phyloP scores from a whole-genome alignment of 75 land plant species.

The Cupressus sempervirens region DNA sequence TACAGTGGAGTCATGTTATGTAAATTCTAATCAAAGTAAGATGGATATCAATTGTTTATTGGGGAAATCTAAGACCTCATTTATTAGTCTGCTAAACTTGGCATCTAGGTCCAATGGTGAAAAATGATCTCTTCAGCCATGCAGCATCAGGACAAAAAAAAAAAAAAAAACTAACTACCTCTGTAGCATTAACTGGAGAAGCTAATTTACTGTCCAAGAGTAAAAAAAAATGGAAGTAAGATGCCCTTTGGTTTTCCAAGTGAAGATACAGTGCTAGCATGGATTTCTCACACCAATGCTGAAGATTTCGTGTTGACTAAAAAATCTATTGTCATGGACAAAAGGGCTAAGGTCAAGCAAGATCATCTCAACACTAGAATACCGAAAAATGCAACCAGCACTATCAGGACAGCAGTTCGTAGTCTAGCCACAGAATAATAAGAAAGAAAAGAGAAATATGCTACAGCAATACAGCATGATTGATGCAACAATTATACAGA shows the following conservation, averaged over 20 bases:
- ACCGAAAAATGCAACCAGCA: neutral
- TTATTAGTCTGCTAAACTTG: constrained; percentile 5
- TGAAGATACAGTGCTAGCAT: neutral
- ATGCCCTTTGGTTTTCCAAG: neutral
- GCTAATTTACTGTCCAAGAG: neutral
- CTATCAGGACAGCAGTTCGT: neutral
- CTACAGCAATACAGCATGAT: too few relatives aligned
- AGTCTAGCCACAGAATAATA: constrained; percentile 7
- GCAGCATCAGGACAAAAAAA: neutral
- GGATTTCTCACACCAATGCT: neutral
- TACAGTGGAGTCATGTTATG: neutral
- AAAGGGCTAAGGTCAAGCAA: neutral
- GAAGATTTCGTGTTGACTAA: neutral
- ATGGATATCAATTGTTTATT: constrained; percentile 2
- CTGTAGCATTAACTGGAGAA: neutral
- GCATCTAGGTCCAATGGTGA: neutral
- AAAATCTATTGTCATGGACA: neutral
- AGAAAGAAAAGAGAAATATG: too few relatives aligned
- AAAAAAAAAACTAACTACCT: neutral
- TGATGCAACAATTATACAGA: too few relatives aligned
- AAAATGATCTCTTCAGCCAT: neutral
- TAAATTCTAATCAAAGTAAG: neutral
- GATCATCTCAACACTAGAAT: neutral
- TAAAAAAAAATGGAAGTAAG: neutral
- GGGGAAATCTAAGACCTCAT: constrained; percentile 10